These are phyloP conservation scores for Parachaetomium inaequale DNA, from an alignment of 495 filamentous ascomycete species.

Conservation along the genomic window DNA sequence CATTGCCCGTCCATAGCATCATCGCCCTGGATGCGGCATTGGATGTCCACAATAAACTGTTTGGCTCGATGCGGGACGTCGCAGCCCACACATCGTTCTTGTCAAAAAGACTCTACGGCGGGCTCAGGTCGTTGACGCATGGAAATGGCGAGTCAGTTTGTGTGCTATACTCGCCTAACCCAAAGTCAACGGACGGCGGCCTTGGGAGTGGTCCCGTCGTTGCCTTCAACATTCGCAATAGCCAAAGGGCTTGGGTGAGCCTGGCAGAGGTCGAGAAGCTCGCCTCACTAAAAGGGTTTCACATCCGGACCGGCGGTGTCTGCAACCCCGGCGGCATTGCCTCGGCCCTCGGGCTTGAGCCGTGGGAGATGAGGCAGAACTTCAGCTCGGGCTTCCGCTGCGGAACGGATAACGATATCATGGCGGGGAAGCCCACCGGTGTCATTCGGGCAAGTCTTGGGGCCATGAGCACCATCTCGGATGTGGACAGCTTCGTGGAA, in stretches of 20 bases:
- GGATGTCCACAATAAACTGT: constrained; percentile 63
- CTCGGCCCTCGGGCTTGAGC: constrained; percentile 59
- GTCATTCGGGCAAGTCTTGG: constrained; percentile 82
- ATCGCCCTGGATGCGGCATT: constrained; percentile 74
- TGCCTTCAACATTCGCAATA: constrained; percentile 75
- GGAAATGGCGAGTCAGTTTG: constrained; percentile 65
- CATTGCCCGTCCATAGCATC: constrained; percentile 83
- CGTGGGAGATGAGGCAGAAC: constrained; percentile 75
- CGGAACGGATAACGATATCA: constrained; percentile 73
- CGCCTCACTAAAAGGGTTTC: constrained; percentile 70
- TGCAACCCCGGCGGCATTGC: constrained; percentile 91
- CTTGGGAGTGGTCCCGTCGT: constrained; percentile 67
- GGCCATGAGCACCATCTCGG: constrained; percentile 78
- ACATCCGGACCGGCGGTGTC: constrained; percentile 78
- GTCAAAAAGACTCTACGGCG: constrained; percentile 53
- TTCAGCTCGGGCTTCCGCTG: constrained; percentile 78
- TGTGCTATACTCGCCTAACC: constrained; percentile 55
- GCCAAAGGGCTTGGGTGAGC: constrained; percentile 66
- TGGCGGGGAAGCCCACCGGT: constrained; percentile 80
- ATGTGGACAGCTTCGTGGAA: constrained; percentile 63
- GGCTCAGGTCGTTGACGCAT: constrained; percentile 60
- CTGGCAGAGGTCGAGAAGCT: constrained; percentile 82
- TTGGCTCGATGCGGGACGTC: constrained; percentile 64
- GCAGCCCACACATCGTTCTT: constrained; percentile 72
- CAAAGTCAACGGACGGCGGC: constrained; percentile 16